Evolutionary conservation across 345 rosid species (phyloP).

Genomic region (Carallia pectinifolia): DNA sequence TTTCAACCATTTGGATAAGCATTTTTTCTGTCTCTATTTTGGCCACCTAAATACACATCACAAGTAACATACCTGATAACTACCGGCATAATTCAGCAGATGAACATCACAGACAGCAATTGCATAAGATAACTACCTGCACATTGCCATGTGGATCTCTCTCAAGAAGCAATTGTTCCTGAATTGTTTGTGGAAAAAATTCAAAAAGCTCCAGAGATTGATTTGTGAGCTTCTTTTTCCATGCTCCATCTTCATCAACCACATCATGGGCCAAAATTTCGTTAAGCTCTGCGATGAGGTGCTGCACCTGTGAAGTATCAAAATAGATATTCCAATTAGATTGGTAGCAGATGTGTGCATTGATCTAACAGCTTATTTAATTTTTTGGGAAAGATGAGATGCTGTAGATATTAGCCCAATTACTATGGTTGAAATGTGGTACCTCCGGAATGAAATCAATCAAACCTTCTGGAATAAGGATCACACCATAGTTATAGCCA

Average conservation of each 20-base stretch:
- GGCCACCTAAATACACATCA: slow-evolving; percentile 57
- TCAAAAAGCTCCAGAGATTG: slow-evolving; percentile 76
- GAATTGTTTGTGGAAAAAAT: slow-evolving; percentile 78
- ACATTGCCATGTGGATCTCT: slow-evolving; percentile 99
- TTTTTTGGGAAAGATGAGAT: neutral
- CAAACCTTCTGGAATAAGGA: slow-evolving; percentile 96
- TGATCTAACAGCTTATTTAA: neutral
- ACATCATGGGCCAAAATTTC: slow-evolving; percentile 83
- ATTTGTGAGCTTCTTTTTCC: slow-evolving; percentile 77
- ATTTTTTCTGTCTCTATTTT: slow-evolving; percentile 98
- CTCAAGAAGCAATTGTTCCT: slow-evolving; percentile 93
- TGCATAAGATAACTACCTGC: slow-evolving; percentile 52
- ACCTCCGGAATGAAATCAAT: slow-evolving; percentile 99
- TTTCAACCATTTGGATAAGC: slow-evolving; percentile 98
- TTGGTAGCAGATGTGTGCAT: neutral
- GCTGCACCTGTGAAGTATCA: slow-evolving; percentile 61
- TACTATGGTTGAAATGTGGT: neutral
- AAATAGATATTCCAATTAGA: neutral
- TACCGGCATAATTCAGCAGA: neutral
- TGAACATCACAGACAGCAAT: slow-evolving; percentile 6
- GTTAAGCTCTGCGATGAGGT: slow-evolving; percentile 81
- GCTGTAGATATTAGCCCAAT: neutral
- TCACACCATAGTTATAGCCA: slow-evolving; percentile 88
- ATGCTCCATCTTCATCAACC: slow-evolving; percentile 69
- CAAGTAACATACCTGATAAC: neutral